These are phyloP conservation scores for Goniomonas avonlea DNA, from an alignment of 78 protist genomes.

Conservation along the genomic window DNA sequence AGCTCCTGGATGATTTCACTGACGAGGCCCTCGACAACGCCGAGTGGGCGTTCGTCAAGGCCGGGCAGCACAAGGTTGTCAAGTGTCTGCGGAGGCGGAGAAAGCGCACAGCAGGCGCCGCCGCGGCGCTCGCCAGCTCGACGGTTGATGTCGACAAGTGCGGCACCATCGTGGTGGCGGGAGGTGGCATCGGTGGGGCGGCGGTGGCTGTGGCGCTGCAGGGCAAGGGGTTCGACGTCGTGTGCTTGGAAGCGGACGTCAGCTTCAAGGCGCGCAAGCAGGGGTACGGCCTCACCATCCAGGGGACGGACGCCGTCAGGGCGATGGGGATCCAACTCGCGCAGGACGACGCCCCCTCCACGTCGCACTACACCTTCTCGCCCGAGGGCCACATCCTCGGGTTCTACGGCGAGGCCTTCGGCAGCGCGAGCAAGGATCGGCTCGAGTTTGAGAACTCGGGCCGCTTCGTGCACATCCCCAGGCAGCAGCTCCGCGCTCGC, in stretches of 20 bases:
- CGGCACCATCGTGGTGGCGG: no score
- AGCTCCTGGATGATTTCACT: neutral
- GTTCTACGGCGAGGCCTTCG: conserved; percentile 14
- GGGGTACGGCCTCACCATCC: conserved; percentile 24
- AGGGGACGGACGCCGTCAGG: conserved; percentile 6
- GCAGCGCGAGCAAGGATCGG: neutral
- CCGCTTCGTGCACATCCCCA: neutral
- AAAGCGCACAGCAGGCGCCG: neutral
- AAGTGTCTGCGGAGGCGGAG: neutral
- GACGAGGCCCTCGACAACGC: no score
- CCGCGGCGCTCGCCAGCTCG: no score
- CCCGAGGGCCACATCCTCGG: conserved; percentile 15
- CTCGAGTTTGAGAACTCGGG: conserved; percentile 1
- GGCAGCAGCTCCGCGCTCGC: neutral
- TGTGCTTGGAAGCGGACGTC: neutral
- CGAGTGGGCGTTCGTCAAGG: neutral
- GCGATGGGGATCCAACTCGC: neutral
- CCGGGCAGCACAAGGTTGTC: neutral
- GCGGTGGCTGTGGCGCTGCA: conserved; percentile 7
- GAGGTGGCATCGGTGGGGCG: conserved; percentile 12
- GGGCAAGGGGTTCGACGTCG: neutral
- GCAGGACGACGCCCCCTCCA: neutral
- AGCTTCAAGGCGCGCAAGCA: conserved; percentile 4
- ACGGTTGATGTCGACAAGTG: no score
- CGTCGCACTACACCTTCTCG: conserved; percentile 21